Conservation (phyloP, 2,329 filamentous ascomycete species). For the Penicillium decumbens region DNA sequence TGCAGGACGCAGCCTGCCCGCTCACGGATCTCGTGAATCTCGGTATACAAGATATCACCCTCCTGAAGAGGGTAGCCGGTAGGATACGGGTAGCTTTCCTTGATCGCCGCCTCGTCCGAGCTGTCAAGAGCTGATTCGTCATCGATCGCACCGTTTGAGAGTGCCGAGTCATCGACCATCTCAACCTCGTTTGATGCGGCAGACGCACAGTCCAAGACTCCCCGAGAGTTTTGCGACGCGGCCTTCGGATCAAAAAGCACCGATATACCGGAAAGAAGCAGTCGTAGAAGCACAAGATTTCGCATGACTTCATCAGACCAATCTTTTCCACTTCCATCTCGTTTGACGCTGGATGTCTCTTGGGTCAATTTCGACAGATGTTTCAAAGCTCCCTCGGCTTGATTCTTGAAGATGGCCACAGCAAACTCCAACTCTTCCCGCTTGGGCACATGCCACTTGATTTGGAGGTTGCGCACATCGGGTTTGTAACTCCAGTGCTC, state of each 20-base stretch:
- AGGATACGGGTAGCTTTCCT: conserved; percentile 81
- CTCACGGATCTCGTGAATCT: conserved; percentile 76
- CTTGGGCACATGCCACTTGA: conserved; percentile 86
- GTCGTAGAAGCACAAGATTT: conserved; percentile 77
- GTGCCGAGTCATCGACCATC: conserved; percentile 43
- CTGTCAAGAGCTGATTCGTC: conserved; percentile 51
- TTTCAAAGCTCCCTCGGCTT: conserved; percentile 70
- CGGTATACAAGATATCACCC: conserved; percentile 61
- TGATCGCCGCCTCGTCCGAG: conserved; percentile 58
- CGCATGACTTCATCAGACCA: conserved; percentile 97
- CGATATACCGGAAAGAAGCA: conserved; percentile 87
- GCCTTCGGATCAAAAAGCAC: conserved; percentile 79
- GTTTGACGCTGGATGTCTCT: conserved; percentile 73
- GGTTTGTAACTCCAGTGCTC: conserved; percentile 81
- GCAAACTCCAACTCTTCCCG: conserved; percentile 81
- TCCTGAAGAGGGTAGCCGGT: conserved; percentile 75
- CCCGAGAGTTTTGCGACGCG: conserved; percentile 53
- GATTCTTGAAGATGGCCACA: conserved; percentile 78
- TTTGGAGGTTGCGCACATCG: conserved; percentile 68
- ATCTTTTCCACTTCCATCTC: conserved; percentile 93
- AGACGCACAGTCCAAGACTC: conserved; percentile 38
- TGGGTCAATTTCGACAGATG: conserved; percentile 76
- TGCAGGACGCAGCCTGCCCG: conserved; percentile 76
- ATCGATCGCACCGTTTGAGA: conserved; percentile 23
- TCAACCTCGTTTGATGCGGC: conserved; percentile 39